These are phyloP conservation scores for Craspedostauros australis DNA, from an alignment of 108 stramenopile species.

Conservation along the genomic window DNA sequence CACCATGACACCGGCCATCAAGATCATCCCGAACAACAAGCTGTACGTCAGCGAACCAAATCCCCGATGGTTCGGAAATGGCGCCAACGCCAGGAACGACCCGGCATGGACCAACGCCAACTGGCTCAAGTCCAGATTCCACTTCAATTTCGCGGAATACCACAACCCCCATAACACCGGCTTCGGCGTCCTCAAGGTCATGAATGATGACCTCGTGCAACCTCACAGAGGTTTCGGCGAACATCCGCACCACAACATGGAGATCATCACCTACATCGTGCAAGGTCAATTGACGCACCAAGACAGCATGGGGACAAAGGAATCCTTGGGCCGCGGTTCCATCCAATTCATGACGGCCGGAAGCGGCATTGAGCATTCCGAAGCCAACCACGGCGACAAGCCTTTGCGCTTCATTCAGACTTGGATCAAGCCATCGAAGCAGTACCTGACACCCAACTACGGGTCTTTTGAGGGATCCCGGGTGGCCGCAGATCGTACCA, in stretches of 20 bases:
- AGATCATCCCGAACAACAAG: slow-evolving; percentile 32
- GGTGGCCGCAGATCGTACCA: slow-evolving; percentile 5
- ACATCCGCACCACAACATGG: slow-evolving; percentile 76
- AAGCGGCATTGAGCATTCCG: slow-evolving; percentile 63
- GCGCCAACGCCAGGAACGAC: slow-evolving; percentile 26
- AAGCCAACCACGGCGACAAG: slow-evolving; percentile 48
- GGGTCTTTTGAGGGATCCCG: slow-evolving; percentile 29
- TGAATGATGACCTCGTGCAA: slow-evolving; percentile 86
- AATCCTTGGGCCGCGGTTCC: slow-evolving; percentile 59
- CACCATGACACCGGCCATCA: slow-evolving; percentile 7
- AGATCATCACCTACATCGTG: slow-evolving; percentile 77
- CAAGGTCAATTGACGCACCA: slow-evolving; percentile 65
- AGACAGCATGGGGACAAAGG: slow-evolving; percentile 73
- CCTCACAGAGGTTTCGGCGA: slow-evolving; percentile 71
- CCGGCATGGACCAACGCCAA: slow-evolving; percentile 55
- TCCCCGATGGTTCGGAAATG: slow-evolving; percentile 69
- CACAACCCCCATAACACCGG: slow-evolving; percentile 35
- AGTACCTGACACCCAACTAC: slow-evolving; percentile 57
- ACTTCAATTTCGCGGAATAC: slow-evolving; percentile 85
- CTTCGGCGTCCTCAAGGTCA: slow-evolving; percentile 73
- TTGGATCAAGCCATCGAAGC: slow-evolving; percentile 58
- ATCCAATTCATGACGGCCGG: slow-evolving; percentile 86
- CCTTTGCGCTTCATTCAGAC: slow-evolving; percentile 80
- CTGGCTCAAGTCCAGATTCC: slow-evolving; percentile 84
- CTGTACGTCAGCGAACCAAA: slow-evolving; percentile 63